phyloP scores from a whole-genome alignment of 2,329 filamentous ascomycete genomes.

The Colletotrichum tofieldiae region DNA sequence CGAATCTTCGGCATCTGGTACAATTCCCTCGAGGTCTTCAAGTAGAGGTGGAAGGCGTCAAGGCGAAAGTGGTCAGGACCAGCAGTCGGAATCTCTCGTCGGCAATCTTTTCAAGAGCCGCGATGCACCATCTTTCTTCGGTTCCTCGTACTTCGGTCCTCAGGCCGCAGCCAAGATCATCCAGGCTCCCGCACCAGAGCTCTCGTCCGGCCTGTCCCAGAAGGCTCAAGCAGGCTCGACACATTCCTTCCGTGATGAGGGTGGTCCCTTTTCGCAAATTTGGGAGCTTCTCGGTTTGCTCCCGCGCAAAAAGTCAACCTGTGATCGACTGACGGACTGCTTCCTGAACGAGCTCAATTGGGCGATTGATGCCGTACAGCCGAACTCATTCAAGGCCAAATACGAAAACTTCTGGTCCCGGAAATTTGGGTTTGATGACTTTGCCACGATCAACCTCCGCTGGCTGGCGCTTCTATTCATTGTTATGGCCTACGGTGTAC shows the following conservation, averaged over 20 bases:
- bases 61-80: conserved; percentile 27
- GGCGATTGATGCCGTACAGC: conserved; percentile 55
- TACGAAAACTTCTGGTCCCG: conserved; percentile 58
- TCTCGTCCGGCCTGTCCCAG: conserved; percentile 46
- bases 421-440: conserved; percentile 58
- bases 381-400: conserved; percentile 51
- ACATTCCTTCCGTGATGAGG: conserved; percentile 39
- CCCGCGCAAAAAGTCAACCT: conserved; percentile 55
- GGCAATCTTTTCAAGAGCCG: conserved; percentile 51
- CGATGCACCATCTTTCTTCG: conserved; percentile 51
- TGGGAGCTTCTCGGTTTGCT: conserved; percentile 59
- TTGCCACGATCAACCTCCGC: conserved; percentile 56
- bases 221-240: conserved; percentile 43
- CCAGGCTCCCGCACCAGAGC: conserved; percentile 46
- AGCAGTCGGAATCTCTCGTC: conserved; percentile 39
- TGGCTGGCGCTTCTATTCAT: conserved; percentile 61
- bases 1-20: conserved; percentile 1
- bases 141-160: conserved; percentile 52
- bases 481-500: conserved; percentile 56
- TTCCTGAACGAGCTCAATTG: conserved; percentile 56
- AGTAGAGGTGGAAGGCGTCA: conserved; percentile 27
- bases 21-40: conserved; percentile 14
- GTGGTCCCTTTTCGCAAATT: conserved; percentile 53
- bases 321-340: conserved; percentile 53
- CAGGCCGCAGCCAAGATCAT: conserved; percentile 52